Conservation (phyloP, 2,329 filamentous ascomycete genomes). For the Bertia moriformis region DNA sequence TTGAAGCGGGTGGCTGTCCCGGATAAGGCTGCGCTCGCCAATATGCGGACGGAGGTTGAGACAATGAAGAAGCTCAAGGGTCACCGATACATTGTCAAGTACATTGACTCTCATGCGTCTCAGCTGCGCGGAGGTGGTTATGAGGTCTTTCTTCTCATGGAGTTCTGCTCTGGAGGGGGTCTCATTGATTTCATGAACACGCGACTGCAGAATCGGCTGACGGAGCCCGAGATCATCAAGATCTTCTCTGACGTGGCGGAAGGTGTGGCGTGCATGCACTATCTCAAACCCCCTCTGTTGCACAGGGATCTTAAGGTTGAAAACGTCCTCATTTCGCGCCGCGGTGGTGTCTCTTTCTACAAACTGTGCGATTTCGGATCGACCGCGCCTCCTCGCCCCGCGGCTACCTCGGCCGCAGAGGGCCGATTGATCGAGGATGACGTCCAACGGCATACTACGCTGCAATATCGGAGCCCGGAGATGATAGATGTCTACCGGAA, state of each 20-base stretch:
- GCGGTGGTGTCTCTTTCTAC: slow-evolving; percentile 57
- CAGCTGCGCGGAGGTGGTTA: slow-evolving; percentile 86
- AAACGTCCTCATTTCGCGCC: slow-evolving; percentile 76
- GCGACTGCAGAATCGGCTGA: slow-evolving; percentile 83
- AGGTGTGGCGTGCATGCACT: slow-evolving; percentile 97
- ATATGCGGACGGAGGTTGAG: slow-evolving; percentile 96
- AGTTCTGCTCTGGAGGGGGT: slow-evolving; percentile 86
- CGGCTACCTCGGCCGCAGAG: slow-evolving; percentile 74
- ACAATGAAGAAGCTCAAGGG: slow-evolving; percentile 99
- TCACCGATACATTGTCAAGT: slow-evolving; percentile 88
- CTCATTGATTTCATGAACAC: slow-evolving; percentile 99
- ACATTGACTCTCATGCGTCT: slow-evolving; percentile 95
- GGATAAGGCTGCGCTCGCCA: slow-evolving; percentile 83
- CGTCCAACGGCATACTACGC: slow-evolving; percentile 87
- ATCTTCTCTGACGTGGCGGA: slow-evolving; percentile 95
- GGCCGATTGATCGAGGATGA: slow-evolving; percentile 91
- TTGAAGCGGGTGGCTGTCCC: slow-evolving; percentile 92
- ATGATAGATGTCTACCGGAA: slow-evolving; percentile 98
- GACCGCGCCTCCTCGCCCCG: slow-evolving; percentile 67
- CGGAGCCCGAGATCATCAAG: slow-evolving; percentile 90
- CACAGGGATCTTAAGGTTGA: slow-evolving; percentile 96
- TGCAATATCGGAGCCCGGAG: slow-evolving; percentile 94
- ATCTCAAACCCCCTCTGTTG: slow-evolving; percentile 80
- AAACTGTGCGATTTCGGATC: slow-evolving; percentile 98
- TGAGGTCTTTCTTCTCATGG: slow-evolving; percentile 97